phyloP scores from a whole-genome alignment of 441 rosid species.

The Brassica hybrid region DNA sequence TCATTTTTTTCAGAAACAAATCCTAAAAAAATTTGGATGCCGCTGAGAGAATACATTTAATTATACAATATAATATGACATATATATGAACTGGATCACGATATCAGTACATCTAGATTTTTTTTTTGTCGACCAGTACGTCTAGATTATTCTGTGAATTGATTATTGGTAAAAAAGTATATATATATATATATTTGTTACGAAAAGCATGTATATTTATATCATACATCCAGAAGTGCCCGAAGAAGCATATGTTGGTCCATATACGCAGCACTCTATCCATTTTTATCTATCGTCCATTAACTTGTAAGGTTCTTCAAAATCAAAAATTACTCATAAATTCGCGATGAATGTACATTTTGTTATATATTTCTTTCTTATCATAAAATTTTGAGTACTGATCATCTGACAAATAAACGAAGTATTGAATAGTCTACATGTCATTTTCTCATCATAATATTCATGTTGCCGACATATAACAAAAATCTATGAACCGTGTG shows the following conservation, averaged over 20 bases:
- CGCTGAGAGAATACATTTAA: too few species aligned
- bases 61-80: too few species aligned
- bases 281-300: neutral
- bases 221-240: constrained; percentile 1
- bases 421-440: neutral
- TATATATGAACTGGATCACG: neutral
- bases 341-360: neutral
- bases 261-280: constrained; percentile 25
- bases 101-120: neutral
- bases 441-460: constrained; percentile 30
- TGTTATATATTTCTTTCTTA: neutral
- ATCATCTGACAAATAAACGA: neutral
- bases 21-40: too few species aligned
- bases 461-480: constrained; percentile 26
- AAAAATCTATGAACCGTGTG: constrained; percentile 6
- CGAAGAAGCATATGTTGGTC: constrained; percentile 22
- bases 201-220: neutral
- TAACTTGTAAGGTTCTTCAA: neutral
- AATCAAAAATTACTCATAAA: constrained; percentile 4
- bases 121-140: neutral
- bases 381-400: neutral
- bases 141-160: constrained; percentile 18
- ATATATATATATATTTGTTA: too few species aligned
- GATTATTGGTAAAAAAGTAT: neutral
- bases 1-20: too few species aligned